A percentile compares a stretch with the other conserved stretches of the same genome.
These are phyloP conservation scores for Herpetomonas muscarum DNA, from an alignment of 208 protist genomes.

Conservation along the genomic window DNA sequence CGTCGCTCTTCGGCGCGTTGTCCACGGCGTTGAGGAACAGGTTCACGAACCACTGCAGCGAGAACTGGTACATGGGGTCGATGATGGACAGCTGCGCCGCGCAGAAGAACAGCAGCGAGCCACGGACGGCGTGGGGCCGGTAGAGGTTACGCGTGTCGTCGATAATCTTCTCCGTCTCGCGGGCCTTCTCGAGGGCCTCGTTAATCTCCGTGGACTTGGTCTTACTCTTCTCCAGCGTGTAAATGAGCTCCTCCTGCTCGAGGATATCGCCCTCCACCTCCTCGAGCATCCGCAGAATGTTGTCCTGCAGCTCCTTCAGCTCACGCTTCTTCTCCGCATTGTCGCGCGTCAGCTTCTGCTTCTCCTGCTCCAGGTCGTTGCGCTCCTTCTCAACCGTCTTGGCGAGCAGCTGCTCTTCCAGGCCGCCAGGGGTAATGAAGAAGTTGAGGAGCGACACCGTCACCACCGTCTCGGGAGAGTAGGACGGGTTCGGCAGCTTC, in stretches of 20 bases:
- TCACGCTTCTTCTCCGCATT: slow-evolving; percentile 95
- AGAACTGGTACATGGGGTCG: slow-evolving; percentile 98
- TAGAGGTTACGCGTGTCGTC: slow-evolving; percentile 96
- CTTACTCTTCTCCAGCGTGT: slow-evolving; percentile 95
- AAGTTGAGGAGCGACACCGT: slow-evolving; percentile 98
- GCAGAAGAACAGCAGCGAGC: slow-evolving; percentile 97
- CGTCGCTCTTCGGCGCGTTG: slow-evolving; percentile 45
- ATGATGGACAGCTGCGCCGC: slow-evolving; percentile 92
- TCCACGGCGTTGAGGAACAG: slow-evolving; percentile 91
- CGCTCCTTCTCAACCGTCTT: slow-evolving; percentile 97
- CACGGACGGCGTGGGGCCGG: slow-evolving; percentile 92
- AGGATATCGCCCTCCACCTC: slow-evolving; percentile 95
- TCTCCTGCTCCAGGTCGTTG: slow-evolving; percentile 96
- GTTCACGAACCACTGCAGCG: slow-evolving; percentile 97
- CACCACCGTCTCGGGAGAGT: slow-evolving; percentile 95
- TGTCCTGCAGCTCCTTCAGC: slow-evolving; percentile 94
- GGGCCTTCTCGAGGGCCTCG: slow-evolving; percentile 89
- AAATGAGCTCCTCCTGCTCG: slow-evolving; percentile 97
- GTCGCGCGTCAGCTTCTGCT: slow-evolving; percentile 92
- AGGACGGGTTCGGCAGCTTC: slow-evolving; percentile 96
- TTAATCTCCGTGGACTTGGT: slow-evolving; percentile 94
- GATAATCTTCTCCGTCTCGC: slow-evolving; percentile 93
- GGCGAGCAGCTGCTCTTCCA: slow-evolving; percentile 97
- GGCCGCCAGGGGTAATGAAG: slow-evolving; percentile 95
- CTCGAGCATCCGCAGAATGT: slow-evolving; percentile 95